Base-by-base conservation (phyloP, 202 grass and related monocot genomes). In the Musa balbisiana region DNA sequence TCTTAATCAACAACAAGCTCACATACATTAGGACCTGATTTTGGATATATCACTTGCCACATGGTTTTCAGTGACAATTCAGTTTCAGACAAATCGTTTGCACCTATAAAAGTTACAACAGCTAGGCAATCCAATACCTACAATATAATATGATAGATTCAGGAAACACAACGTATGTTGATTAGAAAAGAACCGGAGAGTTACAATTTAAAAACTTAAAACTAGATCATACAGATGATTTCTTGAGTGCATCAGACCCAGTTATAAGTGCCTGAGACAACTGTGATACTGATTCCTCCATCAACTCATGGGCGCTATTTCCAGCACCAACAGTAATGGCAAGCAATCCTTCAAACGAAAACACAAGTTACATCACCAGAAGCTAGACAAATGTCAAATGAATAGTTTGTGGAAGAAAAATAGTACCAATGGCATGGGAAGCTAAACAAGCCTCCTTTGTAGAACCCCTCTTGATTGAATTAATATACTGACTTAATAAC, bases 31-130 rank as follows among this genome's bases (percentile, higher is more conserved):
- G 95, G 89, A 56, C 87, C 91, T 54, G 95, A 94, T 76, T 94
- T 99, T 62, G 95, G 91, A 90, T 99, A 91, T 81, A 99, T 92
- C 24, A 94, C 88, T 71, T 92, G 87, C 95, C 95, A 99, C 59
- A 99, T 92, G 62, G 89, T 85, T 83, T 92, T 92, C 79, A 99
- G 84, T 69, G 85, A 82, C 67, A 58, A 22, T 71, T 99, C 91
- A 80, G 87, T 99, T 87, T 94, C 91, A 70, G 83, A 76, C 82
- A 94, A 76, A 92, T 99, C 95, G 87, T 86, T 90, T 49, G 91
- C 95, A 10, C 95, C 95, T 76, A 94, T 82, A 84, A 99, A 99
- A 64, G 95, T 94, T 49, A 92, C 21, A 15, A 92, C 43, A 71
- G 95, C 87, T 60, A 99, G 82, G 80, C 95, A 94, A 58, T 99